These are phyloP conservation scores for Leccinum fibrillosum DNA, from an alignment of 768 basidiomycete genomes.

Conservation along the genomic window DNA sequence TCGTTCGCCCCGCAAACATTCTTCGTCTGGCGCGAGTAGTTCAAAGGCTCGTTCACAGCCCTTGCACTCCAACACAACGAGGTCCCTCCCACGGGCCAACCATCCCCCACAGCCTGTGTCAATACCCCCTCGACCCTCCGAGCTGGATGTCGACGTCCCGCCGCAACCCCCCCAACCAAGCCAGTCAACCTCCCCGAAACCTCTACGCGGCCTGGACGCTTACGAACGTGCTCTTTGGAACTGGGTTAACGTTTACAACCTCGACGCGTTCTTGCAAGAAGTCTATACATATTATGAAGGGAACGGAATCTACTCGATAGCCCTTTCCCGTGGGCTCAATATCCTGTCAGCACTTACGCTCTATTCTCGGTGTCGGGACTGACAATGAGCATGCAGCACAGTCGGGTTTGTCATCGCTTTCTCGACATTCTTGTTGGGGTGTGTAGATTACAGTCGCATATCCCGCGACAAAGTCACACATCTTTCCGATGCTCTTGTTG, in stretches of 20 bases:
- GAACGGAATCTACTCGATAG: conserved; percentile 95
- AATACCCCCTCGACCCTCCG: conserved; percentile 64
- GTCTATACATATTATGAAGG: conserved; percentile 96
- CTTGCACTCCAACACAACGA: conserved; percentile 47
- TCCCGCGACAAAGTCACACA: conserved; percentile 61
- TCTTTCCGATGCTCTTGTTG: conserved; percentile 79
- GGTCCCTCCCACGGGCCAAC: conserved; percentile 38
- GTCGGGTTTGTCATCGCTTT: conserved; percentile 98
- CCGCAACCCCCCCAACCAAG: conserved; percentile 19
- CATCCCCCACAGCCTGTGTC: conserved; percentile 40
- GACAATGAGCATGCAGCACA: conserved; percentile 57
- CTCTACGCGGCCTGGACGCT: conserved; percentile 70
- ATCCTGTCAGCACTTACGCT: conserved; percentile 70
- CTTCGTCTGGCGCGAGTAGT: conserved; percentile 25
- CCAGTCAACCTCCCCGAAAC: conserved; percentile 33
- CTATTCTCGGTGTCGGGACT: conserved; percentile 16
- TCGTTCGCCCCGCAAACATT: conserved; percentile 36
- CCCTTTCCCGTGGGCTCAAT: conserved; percentile 86
- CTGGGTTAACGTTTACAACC: conserved; percentile 98
- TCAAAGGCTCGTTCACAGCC: conserved; percentile 42
- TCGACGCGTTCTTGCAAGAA: conserved; percentile 93
- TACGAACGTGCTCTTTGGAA: conserved; percentile 95
- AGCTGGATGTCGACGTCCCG: conserved; percentile 44
- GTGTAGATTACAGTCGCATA: conserved; percentile 87
- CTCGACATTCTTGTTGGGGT: conserved; percentile 93